phyloP scores from a whole-genome alignment of 2,329 filamentous ascomycete genomes.

The Diplodia seriata region DNA sequence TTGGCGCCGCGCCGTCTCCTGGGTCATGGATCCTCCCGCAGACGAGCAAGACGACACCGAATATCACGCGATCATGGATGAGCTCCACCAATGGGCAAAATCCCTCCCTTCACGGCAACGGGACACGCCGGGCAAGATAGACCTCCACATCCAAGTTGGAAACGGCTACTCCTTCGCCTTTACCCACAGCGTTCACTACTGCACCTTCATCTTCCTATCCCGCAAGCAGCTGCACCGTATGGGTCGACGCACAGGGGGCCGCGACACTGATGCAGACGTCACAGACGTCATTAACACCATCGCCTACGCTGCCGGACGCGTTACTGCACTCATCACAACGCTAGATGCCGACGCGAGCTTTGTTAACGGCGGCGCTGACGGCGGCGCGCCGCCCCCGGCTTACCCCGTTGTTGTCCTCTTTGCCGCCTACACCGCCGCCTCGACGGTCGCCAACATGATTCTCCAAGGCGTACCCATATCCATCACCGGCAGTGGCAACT shows the following conservation, averaged over 20 bases:
- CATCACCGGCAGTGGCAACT: background rate
- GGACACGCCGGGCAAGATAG: constrained; percentile 29
- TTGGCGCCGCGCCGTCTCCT: constrained; percentile 18
- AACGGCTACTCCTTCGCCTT: constrained; percentile 29
- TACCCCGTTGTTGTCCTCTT: constrained; percentile 26
- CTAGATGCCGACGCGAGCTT: constrained; percentile 18
- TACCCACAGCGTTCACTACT: constrained; percentile 25
- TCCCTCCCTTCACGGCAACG: constrained; percentile 21
- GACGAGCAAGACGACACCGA: constrained; percentile 22
- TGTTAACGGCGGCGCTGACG: background rate
- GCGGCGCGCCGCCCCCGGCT: background rate
- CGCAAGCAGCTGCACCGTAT: constrained; percentile 27
- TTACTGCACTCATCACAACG: constrained; percentile 21
- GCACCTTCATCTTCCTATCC: constrained; percentile 20
- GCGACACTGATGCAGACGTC: constrained; percentile 15
- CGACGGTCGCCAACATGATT: constrained; percentile 19
- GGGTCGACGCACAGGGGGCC: constrained; percentile 11
- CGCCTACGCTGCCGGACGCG: constrained; percentile 1
- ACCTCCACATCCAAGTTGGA: constrained; percentile 27
- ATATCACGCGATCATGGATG: constrained; percentile 8
- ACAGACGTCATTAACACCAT: constrained; percentile 9
- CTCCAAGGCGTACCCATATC: constrained; percentile 7
- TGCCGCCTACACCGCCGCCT: constrained; percentile 24
- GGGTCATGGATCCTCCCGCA: constrained; percentile 24
- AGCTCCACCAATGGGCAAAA: constrained; percentile 7